These are phyloP conservation scores for Colletotrichum sp. DNA, from an alignment of 2,329 filamentous ascomycete genomes.

Conservation along the genomic window DNA sequence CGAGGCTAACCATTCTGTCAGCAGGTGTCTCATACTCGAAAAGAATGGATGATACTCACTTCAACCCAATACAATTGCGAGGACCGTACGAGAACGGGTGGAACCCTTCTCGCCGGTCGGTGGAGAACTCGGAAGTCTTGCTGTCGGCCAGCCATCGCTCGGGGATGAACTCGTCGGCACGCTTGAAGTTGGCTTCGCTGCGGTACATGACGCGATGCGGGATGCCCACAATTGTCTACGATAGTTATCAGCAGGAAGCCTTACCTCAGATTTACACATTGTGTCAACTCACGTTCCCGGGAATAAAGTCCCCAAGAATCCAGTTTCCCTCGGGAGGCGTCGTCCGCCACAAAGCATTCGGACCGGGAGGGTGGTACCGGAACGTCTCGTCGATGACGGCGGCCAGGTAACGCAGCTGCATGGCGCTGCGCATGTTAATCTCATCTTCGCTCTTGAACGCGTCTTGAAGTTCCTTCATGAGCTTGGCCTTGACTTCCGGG, in stretches of 20 bases:
- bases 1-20: not conserved
- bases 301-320: not conserved
- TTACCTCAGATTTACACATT: not conserved
- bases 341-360: not conserved
- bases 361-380: not conserved
- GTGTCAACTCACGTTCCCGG: not conserved
- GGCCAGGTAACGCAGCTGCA: not conserved
- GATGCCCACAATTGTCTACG: not conserved
- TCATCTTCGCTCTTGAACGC: not conserved
- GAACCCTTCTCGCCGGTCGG: not conserved
- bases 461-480: not conserved
- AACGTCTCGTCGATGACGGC: not conserved
- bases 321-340: not conserved
- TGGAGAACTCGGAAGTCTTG: not conserved
- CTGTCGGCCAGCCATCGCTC: not conserved
- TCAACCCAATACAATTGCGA: not conserved
- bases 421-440: not conserved
- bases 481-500: not conserved
- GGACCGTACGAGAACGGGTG: not conserved
- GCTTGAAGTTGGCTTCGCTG: not conserved
- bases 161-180: not conserved
- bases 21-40: rapidly evolving
- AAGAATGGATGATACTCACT: not conserved
- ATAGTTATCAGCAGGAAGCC: not conserved
- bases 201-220: not conserved